These are phyloP conservation scores for Jatropha multifida DNA, from an alignment of 441 rosid genomes.

Conservation along the genomic window DNA sequence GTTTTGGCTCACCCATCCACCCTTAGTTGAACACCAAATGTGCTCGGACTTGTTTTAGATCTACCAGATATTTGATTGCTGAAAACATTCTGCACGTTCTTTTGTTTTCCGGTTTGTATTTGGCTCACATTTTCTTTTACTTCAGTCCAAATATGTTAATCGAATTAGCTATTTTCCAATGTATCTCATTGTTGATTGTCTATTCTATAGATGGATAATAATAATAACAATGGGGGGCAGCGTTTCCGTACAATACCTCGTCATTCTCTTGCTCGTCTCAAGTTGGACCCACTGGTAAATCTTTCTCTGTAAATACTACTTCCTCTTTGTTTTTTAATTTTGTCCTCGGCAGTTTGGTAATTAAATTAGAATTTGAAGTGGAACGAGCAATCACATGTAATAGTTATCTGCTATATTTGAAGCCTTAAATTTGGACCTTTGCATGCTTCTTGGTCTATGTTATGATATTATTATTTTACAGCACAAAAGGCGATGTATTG, in stretches of 20 bases:
- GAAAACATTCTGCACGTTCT: neutral
- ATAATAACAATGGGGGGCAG: conserved; percentile 43
- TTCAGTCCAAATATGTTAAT: neutral
- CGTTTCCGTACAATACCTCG: conserved; percentile 84
- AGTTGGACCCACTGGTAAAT: conserved; percentile 78
- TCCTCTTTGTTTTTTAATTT: neutral
- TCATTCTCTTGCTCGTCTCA: conserved; percentile 64
- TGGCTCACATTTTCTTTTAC: neutral
- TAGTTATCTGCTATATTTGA: neutral
- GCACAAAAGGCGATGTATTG: neutral
- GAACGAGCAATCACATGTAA: neutral
- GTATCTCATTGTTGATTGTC: neutral
- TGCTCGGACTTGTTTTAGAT: conserved; percentile 1
- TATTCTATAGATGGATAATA: conserved; percentile 25
- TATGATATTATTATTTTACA: neutral
- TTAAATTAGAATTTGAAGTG: neutral
- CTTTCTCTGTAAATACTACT: neutral
- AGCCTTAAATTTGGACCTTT: neutral
- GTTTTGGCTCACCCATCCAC: neutral
- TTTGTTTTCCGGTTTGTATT: neutral
- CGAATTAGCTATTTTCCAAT: neutral
- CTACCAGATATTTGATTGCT: neutral
- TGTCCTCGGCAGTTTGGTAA: neutral
- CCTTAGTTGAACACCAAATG: neutral
- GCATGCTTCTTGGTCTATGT: neutral